phyloP scores from a whole-genome alignment of 768 basidiomycete genomes.

The Hypsizygus marmoreus region DNA sequence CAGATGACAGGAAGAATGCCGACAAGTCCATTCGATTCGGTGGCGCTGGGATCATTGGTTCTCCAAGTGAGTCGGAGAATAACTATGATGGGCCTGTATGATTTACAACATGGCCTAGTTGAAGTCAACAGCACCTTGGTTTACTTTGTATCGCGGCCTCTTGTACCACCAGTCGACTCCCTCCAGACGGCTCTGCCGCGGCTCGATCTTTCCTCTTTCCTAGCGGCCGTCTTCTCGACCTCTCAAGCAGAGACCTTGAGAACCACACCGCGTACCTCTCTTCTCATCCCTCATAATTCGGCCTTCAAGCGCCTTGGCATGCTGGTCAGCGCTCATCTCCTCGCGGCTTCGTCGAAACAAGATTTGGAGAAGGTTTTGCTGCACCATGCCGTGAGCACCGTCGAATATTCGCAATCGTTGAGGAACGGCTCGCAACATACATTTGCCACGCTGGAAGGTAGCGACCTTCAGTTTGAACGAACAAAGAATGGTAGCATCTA shows the following conservation, averaged over 20 bases:
- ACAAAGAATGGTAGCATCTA: slow-evolving; percentile 51
- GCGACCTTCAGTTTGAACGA: slow-evolving; percentile 72
- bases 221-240: slow-evolving; percentile 88
- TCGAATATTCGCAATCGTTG: slow-evolving; percentile 70
- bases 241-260: slow-evolving; percentile 72
- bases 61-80: slow-evolving; percentile 57
- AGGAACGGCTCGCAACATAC: slow-evolving; percentile 68
- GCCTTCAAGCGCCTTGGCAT: slow-evolving; percentile 86
- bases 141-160: slow-evolving; percentile 84
- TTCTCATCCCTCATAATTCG: slow-evolving; percentile 86
- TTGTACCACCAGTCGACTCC: slow-evolving; percentile 80
- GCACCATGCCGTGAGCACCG: slow-evolving; percentile 81
- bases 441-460: slow-evolving; percentile 83
- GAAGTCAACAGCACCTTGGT: slow-evolving; percentile 77
- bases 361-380: slow-evolving; percentile 83
- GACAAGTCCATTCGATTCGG: slow-evolving; percentile 73
- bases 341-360: slow-evolving; percentile 72
- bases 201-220: slow-evolving; percentile 87
- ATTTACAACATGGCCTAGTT: slow-evolving; percentile 45
- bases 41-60: slow-evolving; percentile 77
- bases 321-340: slow-evolving; percentile 84
- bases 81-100: neutral
- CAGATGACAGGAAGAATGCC: slow-evolving; percentile 46
- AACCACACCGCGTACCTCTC: slow-evolving; percentile 67
- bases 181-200: slow-evolving; percentile 79